Evolutionary conservation across 352 stramenopile species (phyloP), one percentile per base, ranked within the genome.

Genomic region (Phytopythium oedochilum): DNA sequence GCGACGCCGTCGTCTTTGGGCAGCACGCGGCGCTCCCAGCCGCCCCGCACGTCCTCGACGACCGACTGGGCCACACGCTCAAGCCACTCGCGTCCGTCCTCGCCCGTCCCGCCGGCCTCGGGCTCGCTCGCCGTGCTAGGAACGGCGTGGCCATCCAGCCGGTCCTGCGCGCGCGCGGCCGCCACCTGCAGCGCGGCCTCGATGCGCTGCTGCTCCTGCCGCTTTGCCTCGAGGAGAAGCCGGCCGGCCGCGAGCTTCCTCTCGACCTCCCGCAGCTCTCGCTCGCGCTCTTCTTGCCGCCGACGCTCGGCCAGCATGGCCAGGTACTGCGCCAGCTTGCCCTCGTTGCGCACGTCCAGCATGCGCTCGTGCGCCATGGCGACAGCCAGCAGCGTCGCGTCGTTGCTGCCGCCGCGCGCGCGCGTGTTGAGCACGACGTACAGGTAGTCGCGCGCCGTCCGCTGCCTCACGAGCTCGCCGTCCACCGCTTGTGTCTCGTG

Each of bases 11-110:
- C 73, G 31, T 89, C 79, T 9, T 59, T 56, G 1, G 59, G 74
- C 53, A 88, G 67, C 54, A 85, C 72, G 31, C 80, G 78, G 45
- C 60, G 61, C 54, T 91, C 74, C 83, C 83, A 93, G 28, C 71
- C 65, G 11, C 66, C 67, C 23, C 78, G 71, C 31, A 83, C 78
- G 29, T 76, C 63, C 8, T 63, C 36, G 15, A 88, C 72, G 5
- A 66, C 51, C 3, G 80, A 93, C 1, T 50, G 25, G 12, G 57
- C 46, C 22, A 93, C 50, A 29, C 80, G 64, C 5, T 70, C 57
- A 25, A 68, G 43, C 80, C 83, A 93, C 59, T 91, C 83, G 8
- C 46, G 26, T 18, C 31, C 31, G 29, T 43, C 47, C 20, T 39
- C 47, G 11, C 47, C 47, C 12, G 29, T 43, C 20, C 47, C 29